Base-by-base conservation (phyloP, 495 filamentous ascomycete species). In the Penicillium lividum region DNA sequence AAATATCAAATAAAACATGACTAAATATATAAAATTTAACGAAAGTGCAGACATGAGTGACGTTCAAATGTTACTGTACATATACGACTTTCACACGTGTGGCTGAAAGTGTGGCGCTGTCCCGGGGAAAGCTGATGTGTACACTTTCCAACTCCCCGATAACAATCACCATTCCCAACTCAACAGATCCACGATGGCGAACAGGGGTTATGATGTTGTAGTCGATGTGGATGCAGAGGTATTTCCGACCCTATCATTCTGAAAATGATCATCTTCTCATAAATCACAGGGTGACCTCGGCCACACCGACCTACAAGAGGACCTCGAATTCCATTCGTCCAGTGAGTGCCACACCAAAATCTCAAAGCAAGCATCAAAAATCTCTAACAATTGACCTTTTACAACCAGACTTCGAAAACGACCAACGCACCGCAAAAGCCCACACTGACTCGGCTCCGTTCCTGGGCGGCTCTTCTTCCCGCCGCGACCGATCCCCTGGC, bases 251-350 rank as follows among this genome's bases (percentile, higher is more conserved):
- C 15, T 10, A 34, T 22, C 7, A 11, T n/a, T 22, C 18, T 25
- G 1, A 10, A 15, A 15, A 16, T 51, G 25, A 28, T 7, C 8
- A 18, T 28, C n/a, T 47, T 50, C 64, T 75, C 61, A 71, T 50
- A 44, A 42, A 29, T 28, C 40, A 42, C 64, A 98, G 91, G 94
- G 94, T 73, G 94, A 98, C 78, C 88, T 98, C 59, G 94, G 94
- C 65, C 91, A 97, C 76, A 98, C 94, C 34, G 94, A 98, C 74
- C 86, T 98, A 11, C 90, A 97, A 80, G 93, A 96, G 70, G 95
- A 98, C 78, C 92, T 98, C 61, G 95, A 98, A 83, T 98, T 98
- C 79, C 94, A 98, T 82, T 86, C 89, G 64, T 96, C 92, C 46
- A 90, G 88, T 91, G 77, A 63, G 77, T 67, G 36, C 33, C 40